A percentile compares a stretch with the other conserved stretches of the same genome.
phyloP scores from a whole-genome alignment of 2,329 filamentous ascomycete genomes.

The Harringtonia aguacate region DNA sequence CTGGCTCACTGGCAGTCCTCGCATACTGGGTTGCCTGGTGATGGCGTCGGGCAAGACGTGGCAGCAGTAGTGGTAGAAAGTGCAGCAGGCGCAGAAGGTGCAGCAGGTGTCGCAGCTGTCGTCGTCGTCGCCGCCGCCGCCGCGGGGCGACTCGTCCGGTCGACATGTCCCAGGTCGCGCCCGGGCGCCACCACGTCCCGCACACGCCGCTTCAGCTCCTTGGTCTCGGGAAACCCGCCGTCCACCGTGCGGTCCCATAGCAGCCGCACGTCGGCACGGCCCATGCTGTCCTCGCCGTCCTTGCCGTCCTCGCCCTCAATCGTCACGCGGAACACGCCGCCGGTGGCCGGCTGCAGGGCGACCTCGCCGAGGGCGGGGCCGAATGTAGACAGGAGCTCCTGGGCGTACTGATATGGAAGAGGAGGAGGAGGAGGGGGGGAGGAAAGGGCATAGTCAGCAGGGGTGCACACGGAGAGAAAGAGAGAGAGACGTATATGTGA shows the following conservation, averaged over 20 bases:
- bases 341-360: conserved; percentile 72
- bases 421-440: not conserved
- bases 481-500: no score
- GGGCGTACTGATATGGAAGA: conserved; percentile 59
- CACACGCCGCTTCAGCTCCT: conserved; percentile 77
- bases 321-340: conserved; percentile 68
- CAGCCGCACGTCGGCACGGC: conserved; percentile 16
- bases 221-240: conserved; percentile 88
- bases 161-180: conserved; percentile 72
- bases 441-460: no score
- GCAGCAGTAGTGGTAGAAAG: conserved; percentile 1
- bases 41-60: conserved; percentile 19
- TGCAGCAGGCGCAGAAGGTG: no score
- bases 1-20: conserved; percentile 23
- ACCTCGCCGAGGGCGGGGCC: conserved; percentile 75
- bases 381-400: conserved; percentile 94
- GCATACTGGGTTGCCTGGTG: conserved; percentile 20
- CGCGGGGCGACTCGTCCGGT: conserved; percentile 33
- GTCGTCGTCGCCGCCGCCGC: conserved; percentile 1
- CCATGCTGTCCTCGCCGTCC: not conserved
- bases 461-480: not conserved
- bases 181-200: conserved; percentile 72
- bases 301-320: conserved; percentile 9
- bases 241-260: conserved; percentile 85
- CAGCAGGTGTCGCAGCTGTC: conserved; percentile 3